Evolutionary conservation across 2,329 filamentous ascomycete species (phyloP).

Genomic region (Colletotrichum higginsianum): DNA sequence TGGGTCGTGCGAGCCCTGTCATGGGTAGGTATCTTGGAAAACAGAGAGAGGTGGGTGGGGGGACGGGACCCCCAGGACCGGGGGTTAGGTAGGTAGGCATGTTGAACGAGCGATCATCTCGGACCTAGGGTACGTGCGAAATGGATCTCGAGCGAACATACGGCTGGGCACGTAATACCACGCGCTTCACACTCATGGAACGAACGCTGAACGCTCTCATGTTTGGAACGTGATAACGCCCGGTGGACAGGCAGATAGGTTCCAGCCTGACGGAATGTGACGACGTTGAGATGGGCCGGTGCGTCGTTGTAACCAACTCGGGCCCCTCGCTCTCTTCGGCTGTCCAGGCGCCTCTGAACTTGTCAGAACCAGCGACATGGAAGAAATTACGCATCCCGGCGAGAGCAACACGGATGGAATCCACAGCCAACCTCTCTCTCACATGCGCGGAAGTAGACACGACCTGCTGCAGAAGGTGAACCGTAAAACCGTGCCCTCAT

Average conservation of each 20-base stretch:
- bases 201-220: no score
- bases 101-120: not conserved
- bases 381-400: not conserved
- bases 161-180: not conserved
- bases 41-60: not conserved
- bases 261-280: no score
- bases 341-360: not conserved
- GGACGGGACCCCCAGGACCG: not conserved
- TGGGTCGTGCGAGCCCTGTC: not conserved
- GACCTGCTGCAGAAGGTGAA: not conserved
- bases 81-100: not conserved
- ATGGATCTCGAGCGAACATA: not conserved
- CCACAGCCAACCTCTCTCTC: not conserved
- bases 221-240: not conserved
- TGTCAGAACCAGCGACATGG: no score
- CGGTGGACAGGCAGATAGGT: not conserved
- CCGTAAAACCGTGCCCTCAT: constrained; percentile 1
- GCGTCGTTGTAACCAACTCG: not conserved
- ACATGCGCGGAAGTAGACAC: no score
- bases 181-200: not conserved
- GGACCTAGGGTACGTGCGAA: not conserved
- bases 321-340: not conserved
- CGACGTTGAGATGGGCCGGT: not conserved
- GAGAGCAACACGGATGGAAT: no score
- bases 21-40: not conserved